Evolutionary conservation across 1,139 yeast species (phyloP).

Genomic region (Geotrichum siamense): DNA sequence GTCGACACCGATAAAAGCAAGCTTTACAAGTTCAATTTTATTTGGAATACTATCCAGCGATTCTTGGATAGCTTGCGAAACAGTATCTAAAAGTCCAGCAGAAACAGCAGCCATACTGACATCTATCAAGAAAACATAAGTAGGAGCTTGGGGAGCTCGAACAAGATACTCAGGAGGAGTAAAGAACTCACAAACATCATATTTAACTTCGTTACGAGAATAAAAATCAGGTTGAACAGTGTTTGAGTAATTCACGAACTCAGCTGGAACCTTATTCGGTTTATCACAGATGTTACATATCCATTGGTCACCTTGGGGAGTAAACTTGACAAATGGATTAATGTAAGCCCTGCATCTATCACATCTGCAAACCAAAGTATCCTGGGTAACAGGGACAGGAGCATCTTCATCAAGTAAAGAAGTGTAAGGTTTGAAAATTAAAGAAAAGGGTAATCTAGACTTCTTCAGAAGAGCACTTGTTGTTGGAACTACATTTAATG

Average conservation of each 20-base stretch:
- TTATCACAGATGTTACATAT: conserved; percentile 89
- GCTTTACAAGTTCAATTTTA: conserved; percentile 71
- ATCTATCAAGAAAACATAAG: conserved; percentile 80
- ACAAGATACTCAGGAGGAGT: conserved; percentile 95
- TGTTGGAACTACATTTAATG: conserved; percentile 83
- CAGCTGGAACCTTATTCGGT: conserved; percentile 81
- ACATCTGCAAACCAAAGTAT: conserved; percentile 80
- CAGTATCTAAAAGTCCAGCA: conserved; percentile 77
- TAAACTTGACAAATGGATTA: conserved; percentile 78
- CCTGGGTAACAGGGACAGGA: conserved; percentile 70
- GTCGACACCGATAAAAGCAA: conserved; percentile 85
- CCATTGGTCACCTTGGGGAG: conserved; percentile 84
- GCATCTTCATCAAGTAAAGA: conserved; percentile 63
- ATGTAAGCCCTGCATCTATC: conserved; percentile 95
- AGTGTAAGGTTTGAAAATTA: conserved; percentile 84
- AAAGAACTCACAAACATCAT: conserved; percentile 82
- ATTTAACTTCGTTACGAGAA: conserved; percentile 73
- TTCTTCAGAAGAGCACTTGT: conserved; percentile 67
- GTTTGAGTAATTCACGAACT: conserved; percentile 57
- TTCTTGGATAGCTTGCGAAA: conserved; percentile 80
- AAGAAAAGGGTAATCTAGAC: conserved; percentile 84
- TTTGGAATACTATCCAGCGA: conserved; percentile 86
- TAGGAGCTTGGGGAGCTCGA: conserved; percentile 91
- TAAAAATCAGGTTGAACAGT: conserved; percentile 56
- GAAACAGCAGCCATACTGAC: conserved; percentile 74